Evolutionary conservation across 2,329 filamentous ascomycete species (phyloP).

Genomic region (Hypoxylon sp.): DNA sequence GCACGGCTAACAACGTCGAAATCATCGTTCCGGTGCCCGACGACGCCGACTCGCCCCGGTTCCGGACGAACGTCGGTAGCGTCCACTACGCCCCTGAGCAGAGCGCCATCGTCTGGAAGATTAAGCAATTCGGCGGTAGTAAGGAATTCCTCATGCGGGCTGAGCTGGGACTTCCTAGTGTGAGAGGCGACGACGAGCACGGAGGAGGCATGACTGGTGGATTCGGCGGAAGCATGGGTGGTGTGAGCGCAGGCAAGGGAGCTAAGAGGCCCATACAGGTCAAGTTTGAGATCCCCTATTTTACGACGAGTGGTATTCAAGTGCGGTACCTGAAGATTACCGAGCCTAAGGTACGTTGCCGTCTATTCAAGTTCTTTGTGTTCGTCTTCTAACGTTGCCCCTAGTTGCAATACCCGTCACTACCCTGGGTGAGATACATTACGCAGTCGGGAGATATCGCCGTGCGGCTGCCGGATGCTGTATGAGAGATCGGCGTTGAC

Average conservation of each 20-base stretch:
- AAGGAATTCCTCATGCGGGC: constrained; percentile 99
- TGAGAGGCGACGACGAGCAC: constrained; percentile 93
- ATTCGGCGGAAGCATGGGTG: constrained; percentile 96
- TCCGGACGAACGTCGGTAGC: constrained; percentile 95
- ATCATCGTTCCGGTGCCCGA: constrained; percentile 97
- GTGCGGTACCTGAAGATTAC: constrained; percentile 99
- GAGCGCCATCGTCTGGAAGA: constrained; percentile 99
- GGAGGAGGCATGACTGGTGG: constrained; percentile 98
- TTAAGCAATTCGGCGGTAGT: constrained; percentile 98
- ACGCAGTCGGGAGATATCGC: constrained; percentile 98
- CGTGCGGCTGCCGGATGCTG: constrained; percentile 89
- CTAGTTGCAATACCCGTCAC: constrained; percentile 94
- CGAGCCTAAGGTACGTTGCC: constrained; percentile 85
- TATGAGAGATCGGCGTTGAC: constrained; percentile 52
- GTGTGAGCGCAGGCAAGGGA: constrained; percentile 82
- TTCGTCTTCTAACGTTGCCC: constrained; percentile 12
- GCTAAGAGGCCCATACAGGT: constrained; percentile 95
- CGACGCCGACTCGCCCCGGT: constrained; percentile 93
- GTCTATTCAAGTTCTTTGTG: not conserved
- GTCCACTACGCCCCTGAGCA: constrained; percentile 98
- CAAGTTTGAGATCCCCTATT: constrained; percentile 99
- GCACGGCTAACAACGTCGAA: constrained; percentile 98
- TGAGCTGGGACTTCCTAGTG: constrained; percentile 90
- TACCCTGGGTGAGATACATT: constrained; percentile 98
- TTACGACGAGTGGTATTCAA: constrained; percentile 99